Evolutionary conservation across 164 flowering plant genomes (phyloP).

Genomic region (Piper longum): DNA sequence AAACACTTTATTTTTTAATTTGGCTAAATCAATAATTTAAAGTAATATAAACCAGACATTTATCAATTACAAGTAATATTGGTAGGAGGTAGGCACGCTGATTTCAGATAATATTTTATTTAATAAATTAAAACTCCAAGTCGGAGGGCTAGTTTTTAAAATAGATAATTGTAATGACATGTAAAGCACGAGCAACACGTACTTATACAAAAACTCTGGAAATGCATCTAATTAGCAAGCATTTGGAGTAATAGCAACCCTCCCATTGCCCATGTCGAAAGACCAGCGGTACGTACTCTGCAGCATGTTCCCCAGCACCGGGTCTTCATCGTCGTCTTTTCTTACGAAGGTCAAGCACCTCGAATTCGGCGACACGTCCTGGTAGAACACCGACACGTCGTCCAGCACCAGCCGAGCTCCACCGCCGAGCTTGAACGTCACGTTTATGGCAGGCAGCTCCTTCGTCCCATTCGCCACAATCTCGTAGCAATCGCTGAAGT

Average conservation of each 20-base stretch:
- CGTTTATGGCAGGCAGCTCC: not conserved
- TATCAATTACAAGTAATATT: too few relatives aligned
- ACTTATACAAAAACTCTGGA: too few relatives aligned
- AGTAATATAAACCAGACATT: too few relatives aligned
- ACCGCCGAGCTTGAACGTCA: not conserved
- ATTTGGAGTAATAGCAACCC: not conserved
- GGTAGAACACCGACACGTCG: not conserved
- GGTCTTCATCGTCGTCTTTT: not conserved
- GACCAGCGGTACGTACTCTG: not conserved
- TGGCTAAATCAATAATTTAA: too few relatives aligned
- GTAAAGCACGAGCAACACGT: too few relatives aligned
- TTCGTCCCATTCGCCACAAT: not conserved
- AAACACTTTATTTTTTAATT: too few relatives aligned
- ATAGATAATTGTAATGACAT: too few relatives aligned
- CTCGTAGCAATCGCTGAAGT: slow-evolving; percentile 12
- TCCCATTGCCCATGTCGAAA: not conserved
- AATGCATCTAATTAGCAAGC: not conserved
- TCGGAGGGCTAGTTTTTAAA: too few relatives aligned
- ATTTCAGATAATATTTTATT: too few relatives aligned
- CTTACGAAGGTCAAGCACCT: not conserved
- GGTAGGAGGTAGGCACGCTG: too few relatives aligned
- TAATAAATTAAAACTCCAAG: too few relatives aligned
- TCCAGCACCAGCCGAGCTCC: not conserved
- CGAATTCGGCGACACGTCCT: not conserved
- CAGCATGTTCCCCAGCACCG: not conserved